Base-by-base conservation (phyloP, 2,329 filamentous ascomycete species). In the Paraconiothyrium brasiliense region DNA sequence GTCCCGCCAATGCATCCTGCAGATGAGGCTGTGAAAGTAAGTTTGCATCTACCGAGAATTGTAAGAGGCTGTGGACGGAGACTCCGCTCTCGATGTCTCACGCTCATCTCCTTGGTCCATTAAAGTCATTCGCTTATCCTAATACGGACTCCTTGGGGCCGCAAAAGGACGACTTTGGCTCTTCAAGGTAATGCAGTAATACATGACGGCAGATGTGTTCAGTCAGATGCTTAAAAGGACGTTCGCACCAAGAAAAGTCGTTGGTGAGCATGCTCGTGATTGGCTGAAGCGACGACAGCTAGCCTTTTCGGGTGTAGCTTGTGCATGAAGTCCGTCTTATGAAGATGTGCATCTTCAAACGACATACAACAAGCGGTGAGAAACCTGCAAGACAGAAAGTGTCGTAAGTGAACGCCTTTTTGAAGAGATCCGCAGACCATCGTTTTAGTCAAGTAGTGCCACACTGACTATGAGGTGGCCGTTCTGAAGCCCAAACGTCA, bases 361-460 rank as follows among this genome's bases (percentile, higher is more conserved):
- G 34, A 37, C 34, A 32, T 41, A n/a, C 44, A 57, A 57, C 43
- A 57, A 39, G 54, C 54, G 54, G 54, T 57, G 54, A 57, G 32
- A 39, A 32, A 14, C 20, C 34, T 22, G 54, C 30, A 48, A 37
- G 30, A 56, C 32, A 47, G 27, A n/a, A 39, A n/a, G 3, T 34
- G 39, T 37, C 34, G 30, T n/a, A 16, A 39, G 6, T 48, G 54
- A 43, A 56, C 30, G 54, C 32, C 43, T 47, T 20, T 56, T 37
- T 47, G 34, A 11, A 47, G 3, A 34, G 20, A 37, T 24, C 16
- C 37, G 16, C 39, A 34, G 52, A 20, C 34, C 24, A 44, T 35
- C 13, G 27, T 48, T 30, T 13, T 47, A 9, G 10, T 24, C 54
- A 20, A 51, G 11, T 11, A 39, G 43, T 47, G 43, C 30, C 20